Conservation (phyloP, 2,329 filamentous ascomycete species). For the Xylariaceae sp. region DNA sequence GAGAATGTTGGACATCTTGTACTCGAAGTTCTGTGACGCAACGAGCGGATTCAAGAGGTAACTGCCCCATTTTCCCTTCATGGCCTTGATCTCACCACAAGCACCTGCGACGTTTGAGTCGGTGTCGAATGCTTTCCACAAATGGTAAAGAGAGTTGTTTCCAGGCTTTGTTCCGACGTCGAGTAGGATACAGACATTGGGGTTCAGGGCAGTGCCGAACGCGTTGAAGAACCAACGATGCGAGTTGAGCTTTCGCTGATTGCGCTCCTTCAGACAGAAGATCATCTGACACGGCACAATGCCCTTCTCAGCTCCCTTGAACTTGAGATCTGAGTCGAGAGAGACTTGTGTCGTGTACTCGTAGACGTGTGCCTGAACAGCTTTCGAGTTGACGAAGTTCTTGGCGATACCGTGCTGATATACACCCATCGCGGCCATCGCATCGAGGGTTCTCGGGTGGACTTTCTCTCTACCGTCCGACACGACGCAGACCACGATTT, state of each 20-base stretch:
- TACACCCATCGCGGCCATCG: conserved; percentile 91
- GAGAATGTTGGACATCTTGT: conserved; percentile 99
- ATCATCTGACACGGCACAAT: conserved; percentile 98
- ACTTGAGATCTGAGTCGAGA: conserved; percentile 90
- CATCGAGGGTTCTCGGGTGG: conserved; percentile 88
- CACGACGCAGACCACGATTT: conserved; percentile 97
- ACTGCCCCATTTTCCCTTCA: conserved; percentile 80
- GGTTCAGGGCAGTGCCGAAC: conserved; percentile 85
- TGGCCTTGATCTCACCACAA: conserved; percentile 97
- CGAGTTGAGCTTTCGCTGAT: conserved; percentile 95
- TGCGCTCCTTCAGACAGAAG: conserved; percentile 97
- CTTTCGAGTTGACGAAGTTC: conserved; percentile 93
- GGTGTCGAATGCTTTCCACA: conserved; percentile 98
- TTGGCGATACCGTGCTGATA: conserved; percentile 99
- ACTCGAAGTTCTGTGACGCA: conserved; percentile 97
- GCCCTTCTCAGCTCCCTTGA: conserved; percentile 98
- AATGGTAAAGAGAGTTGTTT: conserved; percentile 85
- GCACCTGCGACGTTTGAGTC: conserved; percentile 97
- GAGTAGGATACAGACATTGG: conserved; percentile 93
- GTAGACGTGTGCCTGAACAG: conserved; percentile 95
- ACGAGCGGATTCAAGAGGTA: conserved; percentile 91
- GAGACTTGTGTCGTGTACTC: conserved; percentile 99
- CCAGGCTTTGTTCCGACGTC: conserved; percentile 94
- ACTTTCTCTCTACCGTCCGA: conserved; percentile 88
- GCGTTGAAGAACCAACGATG: conserved; percentile 99